A percentile compares a stretch with the other conserved stretches of the same genome.
Evolutionary conservation across 2,329 filamentous ascomycete species (phyloP).

Genomic region (Sclerotinia subarctica): DNA sequence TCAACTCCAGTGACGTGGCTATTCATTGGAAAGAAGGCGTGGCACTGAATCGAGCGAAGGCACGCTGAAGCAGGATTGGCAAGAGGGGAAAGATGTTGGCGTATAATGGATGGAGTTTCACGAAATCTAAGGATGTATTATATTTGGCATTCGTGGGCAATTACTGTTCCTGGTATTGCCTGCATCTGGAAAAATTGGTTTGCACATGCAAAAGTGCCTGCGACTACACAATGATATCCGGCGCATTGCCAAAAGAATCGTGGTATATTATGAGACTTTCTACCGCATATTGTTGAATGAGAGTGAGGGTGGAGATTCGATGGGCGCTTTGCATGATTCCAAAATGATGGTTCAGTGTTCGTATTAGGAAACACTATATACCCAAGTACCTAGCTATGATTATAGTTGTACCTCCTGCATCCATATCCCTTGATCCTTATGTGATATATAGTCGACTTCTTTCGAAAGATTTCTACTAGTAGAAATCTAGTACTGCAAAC

Average conservation of each 20-base stretch:
- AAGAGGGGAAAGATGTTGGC: slow-evolving; percentile 3
- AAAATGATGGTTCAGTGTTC: not conserved
- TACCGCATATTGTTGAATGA: not conserved
- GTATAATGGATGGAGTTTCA: slow-evolving; percentile 17
- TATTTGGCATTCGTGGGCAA: slow-evolving; percentile 15
- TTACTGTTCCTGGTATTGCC: slow-evolving; percentile 5
- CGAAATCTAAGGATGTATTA: slow-evolving; percentile 22
- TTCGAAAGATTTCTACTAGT: too few species aligned
- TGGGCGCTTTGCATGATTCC: not conserved
- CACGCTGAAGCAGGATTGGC: not conserved
- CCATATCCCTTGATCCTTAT: not conserved
- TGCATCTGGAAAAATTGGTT: slow-evolving; percentile 5
- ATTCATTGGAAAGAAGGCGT: not conserved
- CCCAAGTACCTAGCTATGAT: not conserved
- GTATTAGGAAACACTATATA: not conserved
- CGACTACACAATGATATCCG: slow-evolving; percentile 4
- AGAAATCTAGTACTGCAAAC: too few species aligned
- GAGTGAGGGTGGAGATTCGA: too few species aligned
- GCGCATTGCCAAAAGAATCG: not conserved
- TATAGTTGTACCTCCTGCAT: not conserved
- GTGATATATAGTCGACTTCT: too few species aligned
- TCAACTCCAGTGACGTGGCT: not conserved
- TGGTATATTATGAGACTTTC: not conserved
- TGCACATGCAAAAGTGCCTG: not conserved
- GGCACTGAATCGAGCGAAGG: not conserved